Percentiles rank a stretch among this genome's conserved stretches.
Evolutionary conservation across 164 flowering plant genomes (phyloP).

Genomic region (Buxus sempervirens): DNA sequence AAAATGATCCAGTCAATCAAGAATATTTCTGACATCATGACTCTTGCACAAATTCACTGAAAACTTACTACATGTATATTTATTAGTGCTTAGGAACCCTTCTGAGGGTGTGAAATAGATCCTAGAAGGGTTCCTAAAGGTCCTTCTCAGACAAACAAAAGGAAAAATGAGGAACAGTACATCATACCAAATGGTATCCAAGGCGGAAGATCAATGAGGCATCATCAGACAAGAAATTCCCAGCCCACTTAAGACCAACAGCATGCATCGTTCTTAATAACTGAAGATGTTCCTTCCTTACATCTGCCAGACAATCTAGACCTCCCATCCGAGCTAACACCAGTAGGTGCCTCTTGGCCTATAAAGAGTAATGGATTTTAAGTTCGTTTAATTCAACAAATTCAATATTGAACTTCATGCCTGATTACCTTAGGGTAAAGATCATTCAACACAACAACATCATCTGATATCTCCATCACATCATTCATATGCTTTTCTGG

Average conservation of each 20-base stretch:
- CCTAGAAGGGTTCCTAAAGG: too few species aligned
- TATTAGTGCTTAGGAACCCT: too few species aligned
- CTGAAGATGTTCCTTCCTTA: conserved; percentile 50
- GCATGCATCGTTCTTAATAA: conserved; percentile 63
- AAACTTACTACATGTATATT: too few species aligned
- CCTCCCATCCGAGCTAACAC: conserved; percentile 67
- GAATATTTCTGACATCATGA: too few species aligned
- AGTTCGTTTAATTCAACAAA: neutral
- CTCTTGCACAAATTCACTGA: too few species aligned
- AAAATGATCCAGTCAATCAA: too few species aligned
- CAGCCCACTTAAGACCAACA: conserved; percentile 68
- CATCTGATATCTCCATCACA: conserved; percentile 55
- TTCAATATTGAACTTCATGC: neutral
- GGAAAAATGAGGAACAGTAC: neutral
- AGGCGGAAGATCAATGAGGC: conserved; percentile 68
- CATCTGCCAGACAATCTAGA: conserved; percentile 73
- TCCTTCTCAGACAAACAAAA: neutral
- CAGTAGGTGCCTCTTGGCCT: conserved; percentile 76
- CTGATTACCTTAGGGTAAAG: conserved; percentile 71
- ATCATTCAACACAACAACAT: conserved; percentile 73
- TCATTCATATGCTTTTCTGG: conserved; percentile 62
- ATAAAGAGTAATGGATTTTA: conserved; percentile 16
- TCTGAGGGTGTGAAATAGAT: too few species aligned
- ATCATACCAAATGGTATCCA: conserved; percentile 87
- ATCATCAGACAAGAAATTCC: conserved; percentile 58